Percentiles rank a stretch among this genome's conserved stretches.
phyloP scores from a whole-genome alignment of 2,329 filamentous ascomycete species.

The Sclerotinia sclerotiorum region DNA sequence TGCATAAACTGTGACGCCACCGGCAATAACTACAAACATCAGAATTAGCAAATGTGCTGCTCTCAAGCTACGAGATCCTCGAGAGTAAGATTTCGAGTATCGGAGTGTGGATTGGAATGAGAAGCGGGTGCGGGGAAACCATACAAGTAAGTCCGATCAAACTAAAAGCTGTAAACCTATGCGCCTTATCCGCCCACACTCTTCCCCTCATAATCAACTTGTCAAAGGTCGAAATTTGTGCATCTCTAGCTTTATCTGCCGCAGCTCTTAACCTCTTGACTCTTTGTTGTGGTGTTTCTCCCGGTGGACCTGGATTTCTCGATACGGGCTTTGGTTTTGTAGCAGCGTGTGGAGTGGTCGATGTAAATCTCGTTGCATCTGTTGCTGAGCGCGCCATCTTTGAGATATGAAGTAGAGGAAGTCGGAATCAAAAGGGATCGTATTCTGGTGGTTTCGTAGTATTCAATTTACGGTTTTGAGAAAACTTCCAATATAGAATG shows the following conservation, averaged over 20 bases:
- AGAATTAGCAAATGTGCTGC: conserved; percentile 11
- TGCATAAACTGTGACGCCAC: conserved; percentile 62
- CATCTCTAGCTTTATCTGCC: conserved; percentile 39
- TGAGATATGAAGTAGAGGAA: background rate
- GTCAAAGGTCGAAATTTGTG: conserved; percentile 39
- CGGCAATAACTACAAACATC: conserved; percentile 51
- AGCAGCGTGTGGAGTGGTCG: conserved; percentile 68
- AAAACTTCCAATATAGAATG: conserved; percentile 26
- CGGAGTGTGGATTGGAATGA: background rate
- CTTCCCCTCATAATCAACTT: conserved; percentile 38
- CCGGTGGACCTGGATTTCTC: conserved; percentile 31
- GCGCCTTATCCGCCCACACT: conserved; percentile 42
- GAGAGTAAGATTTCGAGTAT: background rate
- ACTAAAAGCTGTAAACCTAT: conserved; percentile 40
- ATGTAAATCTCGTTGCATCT: conserved; percentile 78
- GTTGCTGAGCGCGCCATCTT: conserved; percentile 64
- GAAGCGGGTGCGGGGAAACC: conserved; percentile 12
- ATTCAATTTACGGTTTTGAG: conserved; percentile 29
- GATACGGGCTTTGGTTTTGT: conserved; percentile 50
- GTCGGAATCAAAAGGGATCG: background rate
- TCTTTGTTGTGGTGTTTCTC: conserved; percentile 43
- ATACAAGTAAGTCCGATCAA: conserved; percentile 42
- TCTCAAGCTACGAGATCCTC: conserved; percentile 23
- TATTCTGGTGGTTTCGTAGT: conserved; percentile 18
- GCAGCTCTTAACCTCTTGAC: conserved; percentile 41